Base-by-base conservation (phyloP, 768 basidiomycete genomes). In the Albatrellus ellisii region DNA sequence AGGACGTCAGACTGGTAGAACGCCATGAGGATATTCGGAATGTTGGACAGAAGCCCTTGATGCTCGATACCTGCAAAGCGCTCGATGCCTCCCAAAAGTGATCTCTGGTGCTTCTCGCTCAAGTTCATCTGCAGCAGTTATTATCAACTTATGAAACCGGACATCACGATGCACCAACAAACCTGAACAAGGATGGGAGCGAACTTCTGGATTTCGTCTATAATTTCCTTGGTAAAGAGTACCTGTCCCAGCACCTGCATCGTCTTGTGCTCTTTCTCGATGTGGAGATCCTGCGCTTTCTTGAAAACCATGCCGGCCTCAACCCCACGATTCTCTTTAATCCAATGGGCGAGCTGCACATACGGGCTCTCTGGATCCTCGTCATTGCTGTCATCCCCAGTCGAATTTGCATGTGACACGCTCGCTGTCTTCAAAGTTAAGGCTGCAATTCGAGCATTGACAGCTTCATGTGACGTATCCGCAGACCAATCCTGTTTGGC, bases 61-160 rank as follows among this genome's bases (percentile, higher is more conserved):
- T 87, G 62, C 15, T 71, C 60, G 44, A 88, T 62, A 37, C 88
- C 94, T 39, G 85, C 75, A 43, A 79, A 68, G 14, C 87, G 83
- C 58, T 99, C 95, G 37, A 98, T 64, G 40, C 95, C 95, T 21
- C 95, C 95, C 6, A 98, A 70, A 24, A 99, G 65, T 0, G 91
- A 69, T 62, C 98, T 99, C 60, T 95, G 89, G 54, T 94, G 87
- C 60, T 91, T 97, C 68, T 98, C 94, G 2, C 83, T 81, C 0
- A 81, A 81, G 37, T 86, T 78, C 72, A 92, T 73, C 88, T 92
- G 6, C 18, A 20, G 4, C 26, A n/a, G 32, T 43, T 47, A 33
- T 35, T 12, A 34, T 33, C 10, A 33, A 18, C n/a, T 6, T 2
- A 28, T 32, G 11, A 33, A 11, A 4, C 14, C 36, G 14, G 41